Conservation (phyloP, 2,329 filamentous ascomycete genomes). For the Endothia cerciana region DNA sequence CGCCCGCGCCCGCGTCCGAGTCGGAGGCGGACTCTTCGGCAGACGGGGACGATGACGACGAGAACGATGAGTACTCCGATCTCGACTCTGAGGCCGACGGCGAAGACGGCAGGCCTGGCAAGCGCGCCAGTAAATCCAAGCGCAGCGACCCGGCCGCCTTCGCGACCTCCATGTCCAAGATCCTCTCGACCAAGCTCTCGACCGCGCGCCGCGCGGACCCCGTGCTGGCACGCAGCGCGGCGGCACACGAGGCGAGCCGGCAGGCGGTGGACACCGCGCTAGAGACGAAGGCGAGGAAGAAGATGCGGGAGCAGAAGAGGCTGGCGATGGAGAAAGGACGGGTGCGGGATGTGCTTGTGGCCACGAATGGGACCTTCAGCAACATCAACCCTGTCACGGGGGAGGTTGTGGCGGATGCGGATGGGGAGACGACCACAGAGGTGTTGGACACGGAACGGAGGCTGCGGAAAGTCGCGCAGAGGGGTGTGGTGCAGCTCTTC, state of each 20-base stretch:
- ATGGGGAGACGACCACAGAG: conserved; percentile 53
- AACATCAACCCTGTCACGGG: conserved; percentile 54
- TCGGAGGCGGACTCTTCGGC: conserved; percentile 24
- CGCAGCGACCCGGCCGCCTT: conserved; percentile 92
- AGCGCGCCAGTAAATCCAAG: conserved; percentile 64
- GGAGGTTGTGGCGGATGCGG: conserved; percentile 41
- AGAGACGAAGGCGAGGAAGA: conserved; percentile 78
- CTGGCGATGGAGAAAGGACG: conserved; percentile 82
- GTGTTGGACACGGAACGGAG: conserved; percentile 75
- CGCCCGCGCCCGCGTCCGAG: conserved; percentile 28
- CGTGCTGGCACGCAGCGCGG: conserved; percentile 82
- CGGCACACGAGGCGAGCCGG: conserved; percentile 72
- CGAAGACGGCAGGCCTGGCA: conserved; percentile 37
- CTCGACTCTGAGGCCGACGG: conserved; percentile 43
- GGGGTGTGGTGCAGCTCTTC: conserved; percentile 94
- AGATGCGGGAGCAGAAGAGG: conserved; percentile 80
- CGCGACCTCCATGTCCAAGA: conserved; percentile 90
- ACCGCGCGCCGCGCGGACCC: conserved; percentile 82
- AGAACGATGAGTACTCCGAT: conserved; percentile 43
- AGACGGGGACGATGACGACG: conserved; percentile 38
- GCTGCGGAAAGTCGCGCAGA: conserved; percentile 84
- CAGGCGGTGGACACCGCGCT: conserved; percentile 76
- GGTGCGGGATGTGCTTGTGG: conserved; percentile 80
- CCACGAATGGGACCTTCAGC: conserved; percentile 44
- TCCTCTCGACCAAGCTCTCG: conserved; percentile 86